Base-by-base conservation (phyloP, 225 moss, liverwort and hornwort species). In the Polytrichum formosum region DNA sequence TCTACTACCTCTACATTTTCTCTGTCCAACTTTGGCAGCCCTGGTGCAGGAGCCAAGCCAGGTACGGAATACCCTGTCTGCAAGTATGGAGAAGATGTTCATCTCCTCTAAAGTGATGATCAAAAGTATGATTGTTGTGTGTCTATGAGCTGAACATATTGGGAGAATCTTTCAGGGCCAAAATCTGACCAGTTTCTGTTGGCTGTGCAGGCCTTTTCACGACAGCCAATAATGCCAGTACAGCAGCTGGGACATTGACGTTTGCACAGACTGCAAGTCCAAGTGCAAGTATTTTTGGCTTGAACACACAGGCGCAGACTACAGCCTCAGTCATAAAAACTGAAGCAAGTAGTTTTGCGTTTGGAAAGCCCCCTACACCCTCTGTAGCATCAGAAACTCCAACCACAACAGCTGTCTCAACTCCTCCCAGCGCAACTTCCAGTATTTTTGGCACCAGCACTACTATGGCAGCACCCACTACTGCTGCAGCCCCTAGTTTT, bases 41-140 rank as follows among this genome's bases (percentile, higher is more conserved):
- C 83, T 67, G 78, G 87, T 68, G 84, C 84, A 64, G 84, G 79
- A 70, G 73, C 81, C 20, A 79, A 82, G 75, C 80, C 79, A 79
- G 88, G 88, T 88, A 84, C 0, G 46, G 22, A 22, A 16, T 21
- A 5, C 21, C 37, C 37, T 33, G 16, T 46, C 46, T 16, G 46
- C 13, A 46, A 35, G 0, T 9, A 0, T 9, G 8, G 35, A 35
- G 9, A 35, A 35, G 35, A 9, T 8, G 2, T 35, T 35, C 8
- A 2, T 35, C 35, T 35, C 9, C 35, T 8, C 2, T 35, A 35
- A 8, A 8, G 35, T 35, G 9, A 35, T 8, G 2, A 35, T 8
- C 35, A 35, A 35, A 9, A 35, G 35, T 9, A 35, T 9, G 35
- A 35, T 35, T 35, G 2, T 9, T 35, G 9, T 35, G 9, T 35